These are phyloP conservation scores for Eucalyptus urophylla DNA, from an alignment of 345 rosid species.

Conservation along the genomic window DNA sequence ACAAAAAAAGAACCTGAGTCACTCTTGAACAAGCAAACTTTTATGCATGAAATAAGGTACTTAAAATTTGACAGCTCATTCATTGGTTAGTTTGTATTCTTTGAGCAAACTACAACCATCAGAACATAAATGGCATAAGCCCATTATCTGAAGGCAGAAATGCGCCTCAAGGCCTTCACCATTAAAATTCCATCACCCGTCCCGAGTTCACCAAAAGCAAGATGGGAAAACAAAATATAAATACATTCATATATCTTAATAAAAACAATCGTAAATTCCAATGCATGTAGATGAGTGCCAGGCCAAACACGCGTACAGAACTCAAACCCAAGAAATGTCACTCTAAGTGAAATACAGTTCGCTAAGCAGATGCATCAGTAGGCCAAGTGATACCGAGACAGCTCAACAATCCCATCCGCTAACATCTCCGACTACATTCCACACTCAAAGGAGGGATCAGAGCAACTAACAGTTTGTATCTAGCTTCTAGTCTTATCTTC, in stretches of 20 bases:
- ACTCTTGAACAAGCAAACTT: not conserved
- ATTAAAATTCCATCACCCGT: not conserved
- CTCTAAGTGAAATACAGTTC: not conserved
- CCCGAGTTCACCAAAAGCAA: not conserved
- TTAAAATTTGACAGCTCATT: not conserved
- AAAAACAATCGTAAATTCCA: not conserved
- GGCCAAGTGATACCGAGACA: not conserved
- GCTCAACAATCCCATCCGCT: not conserved
- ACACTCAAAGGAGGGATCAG: not conserved
- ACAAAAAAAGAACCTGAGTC: not conserved
- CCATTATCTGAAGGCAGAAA: not conserved
- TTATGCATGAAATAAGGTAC: not conserved
- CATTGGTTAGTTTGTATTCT: not conserved
- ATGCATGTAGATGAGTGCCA: not conserved
- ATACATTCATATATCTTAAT: not conserved
- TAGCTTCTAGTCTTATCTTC: not conserved
- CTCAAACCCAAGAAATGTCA: not conserved
- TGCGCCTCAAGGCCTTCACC: not conserved
- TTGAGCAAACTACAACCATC: not conserved
- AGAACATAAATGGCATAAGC: not conserved
- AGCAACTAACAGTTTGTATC: not conserved
- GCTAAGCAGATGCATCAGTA: not conserved
- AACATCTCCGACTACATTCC: not conserved
- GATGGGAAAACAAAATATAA: not conserved
- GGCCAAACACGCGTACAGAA: not conserved